Conservation (phyloP, 345 rosid species). For the Citrus mangshanensis region DNA sequence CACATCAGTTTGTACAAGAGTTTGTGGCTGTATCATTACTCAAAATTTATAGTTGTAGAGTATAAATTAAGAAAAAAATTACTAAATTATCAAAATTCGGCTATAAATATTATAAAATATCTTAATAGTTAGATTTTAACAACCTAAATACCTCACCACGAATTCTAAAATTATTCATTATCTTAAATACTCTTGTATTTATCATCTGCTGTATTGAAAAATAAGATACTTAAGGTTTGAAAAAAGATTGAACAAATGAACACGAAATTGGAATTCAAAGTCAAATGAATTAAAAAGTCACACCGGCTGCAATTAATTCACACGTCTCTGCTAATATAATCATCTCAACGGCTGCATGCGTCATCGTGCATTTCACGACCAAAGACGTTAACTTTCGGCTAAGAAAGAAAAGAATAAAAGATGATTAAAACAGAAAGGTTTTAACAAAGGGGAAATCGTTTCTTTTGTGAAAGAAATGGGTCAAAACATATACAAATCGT, state of each 20-base stretch:
- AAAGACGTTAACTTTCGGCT: neutral
- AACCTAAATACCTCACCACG: accelerated
- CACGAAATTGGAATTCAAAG: neutral
- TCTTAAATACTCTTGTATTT: too few relatives aligned
- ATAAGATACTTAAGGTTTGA: too few relatives aligned
- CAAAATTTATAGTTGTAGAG: accelerated
- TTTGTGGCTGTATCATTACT: too few relatives aligned
- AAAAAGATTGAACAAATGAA: too few relatives aligned
- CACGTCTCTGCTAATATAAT: neutral
- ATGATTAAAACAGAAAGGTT: too few relatives aligned
- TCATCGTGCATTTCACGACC: too few relatives aligned
- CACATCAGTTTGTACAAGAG: too few relatives aligned
- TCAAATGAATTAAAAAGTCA: neutral
- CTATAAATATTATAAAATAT: accelerated
- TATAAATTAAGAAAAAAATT: too few relatives aligned
- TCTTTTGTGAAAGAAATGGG: neutral
- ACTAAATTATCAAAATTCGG: accelerated
- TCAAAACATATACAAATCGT: neutral
- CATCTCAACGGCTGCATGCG: too few relatives aligned
- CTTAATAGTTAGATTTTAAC: accelerated
- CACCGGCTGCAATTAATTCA: neutral
- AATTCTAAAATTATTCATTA: accelerated
- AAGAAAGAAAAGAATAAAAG: neutral
- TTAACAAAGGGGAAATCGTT: neutral
- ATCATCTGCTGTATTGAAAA: too few relatives aligned